These are phyloP conservation scores for Fusarium tupiense DNA, from an alignment of 2,329 filamentous ascomycete genomes.

Conservation along the genomic window DNA sequence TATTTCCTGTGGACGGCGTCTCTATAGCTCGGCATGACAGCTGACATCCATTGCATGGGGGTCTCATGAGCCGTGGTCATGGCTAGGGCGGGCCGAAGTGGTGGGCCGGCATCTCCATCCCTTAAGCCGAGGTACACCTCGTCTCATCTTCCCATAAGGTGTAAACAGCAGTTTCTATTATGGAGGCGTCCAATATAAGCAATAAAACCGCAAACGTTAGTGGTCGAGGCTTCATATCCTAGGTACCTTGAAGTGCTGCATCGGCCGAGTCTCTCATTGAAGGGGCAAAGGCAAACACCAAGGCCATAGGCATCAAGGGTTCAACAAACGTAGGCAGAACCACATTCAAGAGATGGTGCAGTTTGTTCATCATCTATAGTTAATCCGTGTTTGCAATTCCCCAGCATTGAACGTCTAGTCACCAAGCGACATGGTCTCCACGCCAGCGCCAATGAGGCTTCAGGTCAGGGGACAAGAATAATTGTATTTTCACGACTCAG, in stretches of 20 bases:
- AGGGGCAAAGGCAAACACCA: neutral
- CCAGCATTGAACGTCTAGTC: neutral
- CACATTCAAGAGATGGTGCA: neutral
- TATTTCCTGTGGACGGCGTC: neutral
- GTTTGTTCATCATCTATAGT: neutral
- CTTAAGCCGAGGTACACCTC: constrained; percentile 32
- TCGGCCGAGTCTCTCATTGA: neutral
- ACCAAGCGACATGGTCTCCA: neutral
- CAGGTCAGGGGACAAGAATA: neutral
- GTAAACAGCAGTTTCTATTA: neutral
- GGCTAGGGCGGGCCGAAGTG: constrained; percentile 13
- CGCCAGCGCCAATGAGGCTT: neutral
- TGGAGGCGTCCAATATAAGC: neutral
- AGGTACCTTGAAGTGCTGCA: neutral
- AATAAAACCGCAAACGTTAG: neutral
- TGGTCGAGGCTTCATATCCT: neutral
- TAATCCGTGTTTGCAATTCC: neutral
- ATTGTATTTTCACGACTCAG: neutral
- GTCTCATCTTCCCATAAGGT: neutral
- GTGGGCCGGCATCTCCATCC: constrained; percentile 11
- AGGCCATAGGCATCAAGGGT: neutral
- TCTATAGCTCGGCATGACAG: constrained; percentile 16
- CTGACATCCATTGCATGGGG: neutral
- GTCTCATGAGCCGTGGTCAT: constrained; percentile 33
- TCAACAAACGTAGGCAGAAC: neutral